phyloP scores from a whole-genome alignment of 139 green algal genomes.

The Zygnema cylindricum region DNA sequence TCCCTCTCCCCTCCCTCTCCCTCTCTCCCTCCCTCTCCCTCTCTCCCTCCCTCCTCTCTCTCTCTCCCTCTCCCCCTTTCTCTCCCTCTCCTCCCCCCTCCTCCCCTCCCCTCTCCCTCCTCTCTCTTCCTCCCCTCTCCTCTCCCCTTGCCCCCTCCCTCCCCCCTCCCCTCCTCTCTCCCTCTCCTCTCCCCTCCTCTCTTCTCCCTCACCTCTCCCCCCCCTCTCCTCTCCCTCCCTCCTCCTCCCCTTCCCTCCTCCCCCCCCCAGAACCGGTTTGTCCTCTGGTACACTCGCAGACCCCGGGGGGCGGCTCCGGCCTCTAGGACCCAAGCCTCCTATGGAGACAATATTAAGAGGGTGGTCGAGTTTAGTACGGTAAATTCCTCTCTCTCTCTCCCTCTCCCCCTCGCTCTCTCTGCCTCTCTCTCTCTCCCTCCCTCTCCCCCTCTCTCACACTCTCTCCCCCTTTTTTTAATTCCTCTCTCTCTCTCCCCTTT shows the following conservation, averaged over 20 bases:
- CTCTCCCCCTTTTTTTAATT: too few species aligned
- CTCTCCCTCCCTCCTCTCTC: background rate
- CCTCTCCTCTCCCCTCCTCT: background rate
- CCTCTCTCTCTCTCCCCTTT: background rate
- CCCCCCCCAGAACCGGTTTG: constrained; percentile 30
- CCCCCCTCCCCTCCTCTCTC: background rate
- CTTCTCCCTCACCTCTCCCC: background rate
- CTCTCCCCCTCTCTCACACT: background rate
- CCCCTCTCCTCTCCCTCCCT: background rate
- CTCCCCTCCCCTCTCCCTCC: background rate
- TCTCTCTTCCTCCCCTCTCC: background rate
- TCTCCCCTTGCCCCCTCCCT: too few species aligned
- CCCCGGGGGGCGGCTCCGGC: background rate
- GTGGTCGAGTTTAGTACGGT: constrained; percentile 58
- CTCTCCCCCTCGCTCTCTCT: background rate
- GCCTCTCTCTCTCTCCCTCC: background rate
- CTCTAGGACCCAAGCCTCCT: constrained; percentile 23
- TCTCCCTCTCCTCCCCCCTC: background rate
- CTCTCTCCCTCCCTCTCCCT: background rate
- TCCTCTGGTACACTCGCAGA: constrained; percentile 56
- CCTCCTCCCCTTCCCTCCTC: background rate
- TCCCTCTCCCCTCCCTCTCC: too few species aligned
- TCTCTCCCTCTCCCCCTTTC: background rate
- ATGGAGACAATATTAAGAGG: constrained; percentile 49
- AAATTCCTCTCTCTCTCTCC: background rate